A percentile compares a stretch with the other conserved stretches of the same genome.
phyloP scores from a whole-genome alignment of 148 eudicot genomes.

The Chenopodium formosanum region DNA sequence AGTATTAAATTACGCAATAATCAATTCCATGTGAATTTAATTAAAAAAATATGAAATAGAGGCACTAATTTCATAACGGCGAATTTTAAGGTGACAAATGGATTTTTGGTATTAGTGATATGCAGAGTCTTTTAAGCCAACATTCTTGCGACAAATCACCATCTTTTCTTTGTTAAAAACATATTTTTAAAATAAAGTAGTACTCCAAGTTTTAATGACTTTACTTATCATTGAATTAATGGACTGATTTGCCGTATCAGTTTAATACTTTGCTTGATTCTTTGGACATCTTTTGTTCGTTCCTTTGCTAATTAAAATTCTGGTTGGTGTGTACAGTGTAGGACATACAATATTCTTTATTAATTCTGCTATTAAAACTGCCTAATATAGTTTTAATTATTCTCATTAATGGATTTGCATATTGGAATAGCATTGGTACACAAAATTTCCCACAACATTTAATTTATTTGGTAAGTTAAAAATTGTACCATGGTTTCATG shows the following conservation, averaged over 20 bases:
- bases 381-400: not conserved
- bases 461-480: too few relatives aligned
- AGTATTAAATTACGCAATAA: not conserved
- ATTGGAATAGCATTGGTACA: too few relatives aligned
- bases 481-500: too few relatives aligned
- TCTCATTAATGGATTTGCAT: too few relatives aligned
- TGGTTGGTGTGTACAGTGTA: not conserved
- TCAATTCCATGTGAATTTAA: not conserved
- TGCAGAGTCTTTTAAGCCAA: constrained; percentile 9
- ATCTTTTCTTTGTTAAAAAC: too few relatives aligned
- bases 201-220: not conserved
- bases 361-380: not conserved
- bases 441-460: too few relatives aligned
- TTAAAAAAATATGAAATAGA: too few relatives aligned
- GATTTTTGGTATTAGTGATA: constrained; percentile 5
- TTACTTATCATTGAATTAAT: not conserved
- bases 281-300: not conserved
- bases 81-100: not conserved
- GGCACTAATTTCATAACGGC: not conserved
- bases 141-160: constrained; percentile 8
- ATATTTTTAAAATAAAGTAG: too few relatives aligned
- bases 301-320: not conserved
- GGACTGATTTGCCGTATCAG: not conserved
- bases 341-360: not conserved
- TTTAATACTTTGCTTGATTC: not conserved